These are phyloP conservation scores for Fusarium sp. DNA, from an alignment of 2,329 filamentous ascomycete species.

Conservation along the genomic window DNA sequence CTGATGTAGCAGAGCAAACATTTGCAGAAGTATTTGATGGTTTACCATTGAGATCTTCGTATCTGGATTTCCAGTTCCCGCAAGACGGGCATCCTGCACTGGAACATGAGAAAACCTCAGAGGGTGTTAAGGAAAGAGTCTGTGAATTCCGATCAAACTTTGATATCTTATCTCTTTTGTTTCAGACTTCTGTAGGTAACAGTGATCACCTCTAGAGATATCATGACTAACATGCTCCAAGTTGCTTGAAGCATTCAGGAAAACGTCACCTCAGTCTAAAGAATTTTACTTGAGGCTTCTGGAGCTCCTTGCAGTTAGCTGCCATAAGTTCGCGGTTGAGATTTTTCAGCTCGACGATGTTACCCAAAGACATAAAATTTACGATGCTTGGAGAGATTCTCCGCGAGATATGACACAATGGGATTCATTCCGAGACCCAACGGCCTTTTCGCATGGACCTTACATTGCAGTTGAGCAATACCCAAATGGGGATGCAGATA, in stretches of 20 bases:
- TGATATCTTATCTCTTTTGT: not conserved
- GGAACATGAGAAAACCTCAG: not conserved
- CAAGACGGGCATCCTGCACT: constrained; percentile 5
- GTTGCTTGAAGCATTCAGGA: not conserved
- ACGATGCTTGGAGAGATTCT: constrained; percentile 1
- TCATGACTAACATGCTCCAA: rapidly evolving
- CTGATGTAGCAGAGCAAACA: not conserved
- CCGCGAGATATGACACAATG: not conserved
- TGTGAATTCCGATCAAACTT: not conserved
- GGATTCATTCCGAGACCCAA: constrained; percentile 8
- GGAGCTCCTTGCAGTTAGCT: not conserved
- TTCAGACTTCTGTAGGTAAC: rapidly evolving
- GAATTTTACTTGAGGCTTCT: constrained; percentile 1
- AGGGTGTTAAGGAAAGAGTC: not conserved
- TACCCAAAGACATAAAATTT: not conserved
- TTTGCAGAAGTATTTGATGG: constrained; percentile 13
- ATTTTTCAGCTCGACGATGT: not conserved
- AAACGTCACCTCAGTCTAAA: rapidly evolving
- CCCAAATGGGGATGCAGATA: constrained; percentile 1
- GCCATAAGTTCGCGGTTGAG: not conserved
- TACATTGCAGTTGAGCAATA: constrained; percentile 9
- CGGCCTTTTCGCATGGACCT: not conserved
- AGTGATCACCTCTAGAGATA: rapidly evolving
- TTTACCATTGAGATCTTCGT: not conserved
- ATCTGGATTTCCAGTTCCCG: not conserved